These are phyloP conservation scores for Pyricularia sp. DNA, from an alignment of 2,329 filamentous ascomycete genomes.

Conservation along the genomic window DNA sequence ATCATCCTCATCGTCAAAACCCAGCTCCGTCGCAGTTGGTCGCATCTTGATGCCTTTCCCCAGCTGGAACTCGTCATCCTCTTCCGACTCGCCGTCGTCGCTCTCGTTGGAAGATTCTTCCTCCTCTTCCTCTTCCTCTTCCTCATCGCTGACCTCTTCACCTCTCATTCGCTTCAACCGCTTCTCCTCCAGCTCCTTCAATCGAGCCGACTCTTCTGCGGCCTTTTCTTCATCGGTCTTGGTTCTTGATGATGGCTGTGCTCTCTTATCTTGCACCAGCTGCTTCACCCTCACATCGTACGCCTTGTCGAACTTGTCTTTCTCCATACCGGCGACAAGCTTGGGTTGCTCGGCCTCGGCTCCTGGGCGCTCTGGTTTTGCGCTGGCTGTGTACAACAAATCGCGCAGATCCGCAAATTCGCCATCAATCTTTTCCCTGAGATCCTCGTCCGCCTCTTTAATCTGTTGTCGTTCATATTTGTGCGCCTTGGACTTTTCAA, in stretches of 20 bases:
- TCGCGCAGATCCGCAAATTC: slow-evolving; percentile 68
- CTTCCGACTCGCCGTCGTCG: slow-evolving; percentile 31
- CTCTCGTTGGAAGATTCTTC: slow-evolving; percentile 28
- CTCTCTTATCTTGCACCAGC: slow-evolving; percentile 74
- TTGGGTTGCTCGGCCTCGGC: slow-evolving; percentile 11
- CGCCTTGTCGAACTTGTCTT: slow-evolving; percentile 66
- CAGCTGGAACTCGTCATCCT: slow-evolving; percentile 49
- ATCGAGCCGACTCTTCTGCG: slow-evolving; percentile 63
- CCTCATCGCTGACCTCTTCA: slow-evolving; percentile 59
- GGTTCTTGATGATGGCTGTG: slow-evolving; percentile 75
- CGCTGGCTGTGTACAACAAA: slow-evolving; percentile 47
- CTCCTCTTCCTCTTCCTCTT: slow-evolving; percentile 44
- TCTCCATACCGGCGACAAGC: slow-evolving; percentile 45
- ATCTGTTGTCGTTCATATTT: slow-evolving; percentile 89
- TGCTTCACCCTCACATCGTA: slow-evolving; percentile 81
- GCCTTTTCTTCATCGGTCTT: slow-evolving; percentile 85
- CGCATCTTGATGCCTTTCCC: slow-evolving; percentile 48
- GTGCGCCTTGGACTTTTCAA: slow-evolving; percentile 91
- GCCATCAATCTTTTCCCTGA: slow-evolving; percentile 76
- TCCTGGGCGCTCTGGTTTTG: slow-evolving; percentile 20
- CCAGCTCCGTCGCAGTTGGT: slow-evolving; percentile 52
- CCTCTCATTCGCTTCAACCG: slow-evolving; percentile 81
- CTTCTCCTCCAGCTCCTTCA: slow-evolving; percentile 76
- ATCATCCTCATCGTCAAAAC: slow-evolving; percentile 88
- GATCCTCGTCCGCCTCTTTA: slow-evolving; percentile 88